Base-by-base conservation (phyloP, 139 green algal genomes). In the Trebouxia sp. region DNA sequence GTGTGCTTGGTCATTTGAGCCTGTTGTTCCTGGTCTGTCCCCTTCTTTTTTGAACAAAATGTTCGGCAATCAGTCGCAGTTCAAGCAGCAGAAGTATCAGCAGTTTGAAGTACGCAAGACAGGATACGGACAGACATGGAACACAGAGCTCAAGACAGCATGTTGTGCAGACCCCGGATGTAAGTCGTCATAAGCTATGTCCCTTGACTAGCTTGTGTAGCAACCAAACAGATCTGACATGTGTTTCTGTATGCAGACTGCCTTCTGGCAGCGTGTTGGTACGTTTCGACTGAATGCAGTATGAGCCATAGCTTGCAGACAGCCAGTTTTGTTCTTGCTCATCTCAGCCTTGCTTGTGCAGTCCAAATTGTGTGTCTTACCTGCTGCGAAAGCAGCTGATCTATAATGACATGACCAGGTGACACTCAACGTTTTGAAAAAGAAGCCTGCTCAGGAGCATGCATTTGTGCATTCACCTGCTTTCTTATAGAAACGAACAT, bases 341-440 rank as follows among this genome's bases (percentile, higher is more conserved):
- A n/a, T n/a, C n/a, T n/a, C n/a, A n/a, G n/a, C n/a, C n/a, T n/a
- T n/a, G n/a, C n/a, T n/a, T 56, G 0, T 85, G 86, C 80, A 92
- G 92, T 83, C 12, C 80, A 37, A 88, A 82, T 12, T 96, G 92
- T 76, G 89, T 90, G 0, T 89, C 76, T 0, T 96, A 91, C 79
- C 28, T 83, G 24, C 81, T 93, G 10, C 85, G 92, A 30, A 94
- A 95, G 86, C 87, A 91, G 55, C 85, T 82, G 1, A 84, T 96
- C 35, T 85, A 92, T 62, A 86, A 88, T 15, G 92, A 96, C 85
- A 92, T 96, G 87, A 83, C 55, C 32, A 80, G 87, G 43, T 85
- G 53, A 28, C 0, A 72, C 50, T 14, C 53, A 28, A 8, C 32
- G 10, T 38, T 3, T 0, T 51, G 32, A 12, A 12, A 35, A 69